Conservation (phyloP, 2,329 filamentous ascomycete genomes). For the Curvularia verruculosa region DNA sequence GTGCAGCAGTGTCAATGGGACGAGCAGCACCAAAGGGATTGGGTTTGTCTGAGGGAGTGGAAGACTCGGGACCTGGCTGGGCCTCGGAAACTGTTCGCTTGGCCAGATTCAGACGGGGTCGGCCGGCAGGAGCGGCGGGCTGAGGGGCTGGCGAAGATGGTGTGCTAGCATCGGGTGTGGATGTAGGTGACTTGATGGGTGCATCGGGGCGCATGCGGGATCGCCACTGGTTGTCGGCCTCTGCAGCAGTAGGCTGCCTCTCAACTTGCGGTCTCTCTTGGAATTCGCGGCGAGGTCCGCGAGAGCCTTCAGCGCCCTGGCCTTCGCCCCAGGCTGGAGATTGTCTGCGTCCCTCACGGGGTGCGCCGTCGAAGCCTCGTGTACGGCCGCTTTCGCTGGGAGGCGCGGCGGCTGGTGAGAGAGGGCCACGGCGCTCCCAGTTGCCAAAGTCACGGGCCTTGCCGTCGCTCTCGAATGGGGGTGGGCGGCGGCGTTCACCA, state of each 20-base stretch:
- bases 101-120: slow-evolving; percentile 83
- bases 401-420: slow-evolving; percentile 69
- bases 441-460: slow-evolving; percentile 81
- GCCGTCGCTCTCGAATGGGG: slow-evolving; percentile 71
- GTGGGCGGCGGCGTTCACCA: slow-evolving; percentile 67
- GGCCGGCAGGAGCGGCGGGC: slow-evolving; percentile 63
- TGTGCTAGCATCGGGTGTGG: slow-evolving; percentile 74
- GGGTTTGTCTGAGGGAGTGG: slow-evolving; percentile 69
- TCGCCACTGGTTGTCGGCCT: slow-evolving; percentile 93
- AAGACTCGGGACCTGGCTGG: slow-evolving; percentile 53
- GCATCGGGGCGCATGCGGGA: slow-evolving; percentile 86
- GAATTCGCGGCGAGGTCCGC: slow-evolving; percentile 78
- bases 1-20: slow-evolving; percentile 89
- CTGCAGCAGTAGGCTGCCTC: slow-evolving; percentile 81
- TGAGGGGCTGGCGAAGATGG: slow-evolving; percentile 74
- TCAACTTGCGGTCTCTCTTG: slow-evolving; percentile 65
- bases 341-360: slow-evolving; percentile 48
- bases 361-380: slow-evolving; percentile 55
- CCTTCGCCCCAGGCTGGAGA: slow-evolving; percentile 80
- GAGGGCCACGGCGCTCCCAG: slow-evolving; percentile 94
- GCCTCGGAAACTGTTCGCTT: slow-evolving; percentile 91
- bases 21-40: slow-evolving; percentile 93
- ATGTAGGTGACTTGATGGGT: slow-evolving; percentile 64
- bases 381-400: slow-evolving; percentile 65
- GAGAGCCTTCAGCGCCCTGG: slow-evolving; percentile 73